These are phyloP conservation scores for Fusarium siculi DNA, from an alignment of 2,329 filamentous ascomycete genomes.

Conservation along the genomic window DNA sequence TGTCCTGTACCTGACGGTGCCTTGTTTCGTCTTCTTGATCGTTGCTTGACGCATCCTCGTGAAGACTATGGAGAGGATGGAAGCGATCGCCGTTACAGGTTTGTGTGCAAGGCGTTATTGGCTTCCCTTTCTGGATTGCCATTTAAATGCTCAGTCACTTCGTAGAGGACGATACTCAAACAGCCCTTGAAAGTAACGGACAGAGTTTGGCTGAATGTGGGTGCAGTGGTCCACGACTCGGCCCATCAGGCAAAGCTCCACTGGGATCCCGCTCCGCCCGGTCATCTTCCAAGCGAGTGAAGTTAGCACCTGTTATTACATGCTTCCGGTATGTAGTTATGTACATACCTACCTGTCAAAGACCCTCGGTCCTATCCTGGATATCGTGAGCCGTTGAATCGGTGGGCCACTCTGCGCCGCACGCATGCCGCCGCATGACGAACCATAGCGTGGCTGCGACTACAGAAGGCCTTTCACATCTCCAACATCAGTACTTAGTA, in stretches of 20 bases:
- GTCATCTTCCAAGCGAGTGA: slow-evolving; percentile 33
- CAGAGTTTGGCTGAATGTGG: slow-evolving; percentile 22
- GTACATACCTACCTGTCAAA: neutral
- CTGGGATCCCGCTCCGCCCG: slow-evolving; percentile 23
- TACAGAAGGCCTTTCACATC: neutral
- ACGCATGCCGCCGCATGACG: slow-evolving; percentile 43
- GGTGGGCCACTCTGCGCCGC: slow-evolving; percentile 44
- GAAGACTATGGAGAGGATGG: slow-evolving; percentile 7
- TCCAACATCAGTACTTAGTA: neutral
- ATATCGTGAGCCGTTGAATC: slow-evolving; percentile 38
- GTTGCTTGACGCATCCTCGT: slow-evolving; percentile 20
- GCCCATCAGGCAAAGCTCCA: slow-evolving; percentile 25
- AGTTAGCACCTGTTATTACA: slow-evolving; percentile 4
- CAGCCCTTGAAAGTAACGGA: slow-evolving; percentile 2
- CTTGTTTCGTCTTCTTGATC: slow-evolving; percentile 28
- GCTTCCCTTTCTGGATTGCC: slow-evolving; percentile 26
- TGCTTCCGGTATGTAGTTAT: neutral
- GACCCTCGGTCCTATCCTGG: slow-evolving; percentile 29
- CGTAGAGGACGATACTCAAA: slow-evolving; percentile 8
- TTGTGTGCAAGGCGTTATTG: slow-evolving; percentile 25
- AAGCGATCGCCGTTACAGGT: slow-evolving; percentile 28
- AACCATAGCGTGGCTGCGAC: slow-evolving; percentile 36
- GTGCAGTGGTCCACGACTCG: slow-evolving; percentile 30
- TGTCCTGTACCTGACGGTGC: slow-evolving; percentile 30
- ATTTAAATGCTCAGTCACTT: slow-evolving; percentile 16